These are phyloP conservation scores for Colletotrichum echinochloae DNA, from an alignment of 2,329 filamentous ascomycete species.

Conservation along the genomic window DNA sequence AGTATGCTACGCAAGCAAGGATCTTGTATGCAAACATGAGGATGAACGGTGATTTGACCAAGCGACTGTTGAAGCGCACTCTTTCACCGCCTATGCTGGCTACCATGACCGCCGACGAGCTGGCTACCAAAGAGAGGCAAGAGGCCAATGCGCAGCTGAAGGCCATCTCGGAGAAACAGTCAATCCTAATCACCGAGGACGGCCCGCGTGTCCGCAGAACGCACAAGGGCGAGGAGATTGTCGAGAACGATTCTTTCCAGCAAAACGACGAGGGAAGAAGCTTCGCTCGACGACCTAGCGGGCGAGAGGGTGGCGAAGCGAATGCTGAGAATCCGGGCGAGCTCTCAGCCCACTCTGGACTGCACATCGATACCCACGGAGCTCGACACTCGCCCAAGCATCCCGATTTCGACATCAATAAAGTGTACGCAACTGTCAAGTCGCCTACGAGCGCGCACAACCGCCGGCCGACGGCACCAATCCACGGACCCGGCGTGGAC, in stretches of 20 bases:
- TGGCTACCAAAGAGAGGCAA: slow-evolving; percentile 92
- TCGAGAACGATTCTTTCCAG: slow-evolving; percentile 78
- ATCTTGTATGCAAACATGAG: slow-evolving; percentile 89
- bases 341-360: slow-evolving; percentile 50
- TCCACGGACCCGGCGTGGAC: slow-evolving; percentile 76
- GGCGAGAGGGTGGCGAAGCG: slow-evolving; percentile 45
- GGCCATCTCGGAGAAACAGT: slow-evolving; percentile 83
- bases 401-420: slow-evolving; percentile 83
- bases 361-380: slow-evolving; percentile 53
- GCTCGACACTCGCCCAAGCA: slow-evolving; percentile 66
- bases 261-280: slow-evolving; percentile 50
- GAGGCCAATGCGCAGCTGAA: slow-evolving; percentile 81
- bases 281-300: slow-evolving; percentile 51
- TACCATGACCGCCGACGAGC: slow-evolving; percentile 89
- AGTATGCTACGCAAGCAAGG: slow-evolving; percentile 75
- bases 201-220: slow-evolving; percentile 86
- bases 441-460: slow-evolving; percentile 71
- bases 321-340: slow-evolving; percentile 42
- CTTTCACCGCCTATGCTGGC: slow-evolving; percentile 82
- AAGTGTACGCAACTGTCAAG: slow-evolving; percentile 85
- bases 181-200: slow-evolving; percentile 82
- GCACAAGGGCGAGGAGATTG: slow-evolving; percentile 93
- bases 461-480: slow-evolving; percentile 62
- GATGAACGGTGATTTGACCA: slow-evolving; percentile 83
- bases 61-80: slow-evolving; percentile 78